Evolutionary conservation across 2,329 filamentous ascomycete species (phyloP).

Genomic region (Aspergillus nomiae): DNA sequence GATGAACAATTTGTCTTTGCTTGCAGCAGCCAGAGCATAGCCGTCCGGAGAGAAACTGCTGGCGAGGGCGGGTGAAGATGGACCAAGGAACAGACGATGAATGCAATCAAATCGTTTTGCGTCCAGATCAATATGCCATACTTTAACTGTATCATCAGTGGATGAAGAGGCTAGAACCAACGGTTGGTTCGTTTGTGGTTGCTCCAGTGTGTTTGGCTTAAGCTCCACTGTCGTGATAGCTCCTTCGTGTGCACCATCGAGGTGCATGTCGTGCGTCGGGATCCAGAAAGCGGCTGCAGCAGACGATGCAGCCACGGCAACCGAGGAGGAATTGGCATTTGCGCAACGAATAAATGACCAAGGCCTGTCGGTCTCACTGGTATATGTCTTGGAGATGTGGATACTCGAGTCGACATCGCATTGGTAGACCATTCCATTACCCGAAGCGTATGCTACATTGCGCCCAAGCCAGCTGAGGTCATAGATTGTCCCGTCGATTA

Average conservation of each 20-base stretch:
- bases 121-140: conserved; percentile 47
- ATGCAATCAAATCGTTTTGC: conserved; percentile 38
- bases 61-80: conserved; percentile 41
- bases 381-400: conserved; percentile 38
- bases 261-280: conserved; percentile 45
- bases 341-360: conserved; percentile 47
- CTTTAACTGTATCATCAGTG: conserved; percentile 46
- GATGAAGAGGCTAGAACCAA: conserved; percentile 48
- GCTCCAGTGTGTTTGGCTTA: conserved; percentile 29
- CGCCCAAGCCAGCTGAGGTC: conserved; percentile 47
- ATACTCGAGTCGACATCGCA: conserved; percentile 43
- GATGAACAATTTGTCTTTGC: conserved; percentile 46
- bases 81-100: conserved; percentile 39
- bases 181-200: conserved; percentile 24
- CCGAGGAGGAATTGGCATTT: conserved; percentile 28
- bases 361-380: conserved; percentile 29
- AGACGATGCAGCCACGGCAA: conserved; percentile 44
- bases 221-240: conserved; percentile 49
- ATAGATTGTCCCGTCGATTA: conserved; percentile 42
- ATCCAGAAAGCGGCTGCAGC: conserved; percentile 46
- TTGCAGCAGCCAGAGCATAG: conserved; percentile 48
- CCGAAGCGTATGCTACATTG: conserved; percentile 42
- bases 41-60: conserved; percentile 51
- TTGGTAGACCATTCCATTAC: conserved; percentile 43
- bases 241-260: conserved; percentile 43